These are phyloP conservation scores for Davidsoniella neocaledoniae DNA, from an alignment of 2,329 filamentous ascomycete genomes.

Conservation along the genomic window DNA sequence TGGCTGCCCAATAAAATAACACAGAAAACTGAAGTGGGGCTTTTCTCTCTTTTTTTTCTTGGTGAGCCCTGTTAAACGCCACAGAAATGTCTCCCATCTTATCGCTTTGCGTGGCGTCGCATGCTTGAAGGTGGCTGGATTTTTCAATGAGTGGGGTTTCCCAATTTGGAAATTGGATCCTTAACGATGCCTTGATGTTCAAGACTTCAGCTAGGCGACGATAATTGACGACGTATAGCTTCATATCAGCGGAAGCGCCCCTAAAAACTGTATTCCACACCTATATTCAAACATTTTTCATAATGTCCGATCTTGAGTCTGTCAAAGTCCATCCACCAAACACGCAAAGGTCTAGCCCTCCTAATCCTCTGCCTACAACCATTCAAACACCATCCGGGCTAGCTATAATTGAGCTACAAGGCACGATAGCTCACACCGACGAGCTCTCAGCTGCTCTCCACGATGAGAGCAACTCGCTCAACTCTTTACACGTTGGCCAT, in stretches of 20 bases:
- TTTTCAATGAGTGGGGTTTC: too few species aligned
- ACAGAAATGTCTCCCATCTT: too few species aligned
- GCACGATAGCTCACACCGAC: slow-evolving; percentile 48
- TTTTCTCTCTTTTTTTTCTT: too few species aligned
- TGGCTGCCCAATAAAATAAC: slow-evolving; percentile 1
- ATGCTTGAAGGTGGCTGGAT: too few species aligned
- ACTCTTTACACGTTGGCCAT: slow-evolving; percentile 43
- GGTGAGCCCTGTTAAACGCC: too few species aligned
- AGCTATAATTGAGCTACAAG: slow-evolving; percentile 83
- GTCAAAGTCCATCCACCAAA: slow-evolving; percentile 26
- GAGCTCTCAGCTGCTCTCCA: slow-evolving; percentile 31
- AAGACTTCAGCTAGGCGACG: background rate
- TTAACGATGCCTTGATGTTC: too few species aligned
- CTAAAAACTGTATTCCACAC: background rate
- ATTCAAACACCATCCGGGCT: slow-evolving; percentile 80
- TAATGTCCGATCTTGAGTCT: background rate
- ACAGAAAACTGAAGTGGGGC: background rate
- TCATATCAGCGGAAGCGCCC: background rate
- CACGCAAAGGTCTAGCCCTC: slow-evolving; percentile 11
- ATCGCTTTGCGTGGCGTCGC: too few species aligned
- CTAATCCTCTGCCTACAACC: slow-evolving; percentile 54
- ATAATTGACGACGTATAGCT: background rate
- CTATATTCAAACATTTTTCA: background rate
- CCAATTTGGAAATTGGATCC: too few species aligned
- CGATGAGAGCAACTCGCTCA: slow-evolving; percentile 9